A percentile compares a stretch with the other conserved stretches of the same genome.
These are phyloP conservation scores for Metschnikowia shivogae DNA, from an alignment of 805 yeast genomes.

Conservation along the genomic window DNA sequence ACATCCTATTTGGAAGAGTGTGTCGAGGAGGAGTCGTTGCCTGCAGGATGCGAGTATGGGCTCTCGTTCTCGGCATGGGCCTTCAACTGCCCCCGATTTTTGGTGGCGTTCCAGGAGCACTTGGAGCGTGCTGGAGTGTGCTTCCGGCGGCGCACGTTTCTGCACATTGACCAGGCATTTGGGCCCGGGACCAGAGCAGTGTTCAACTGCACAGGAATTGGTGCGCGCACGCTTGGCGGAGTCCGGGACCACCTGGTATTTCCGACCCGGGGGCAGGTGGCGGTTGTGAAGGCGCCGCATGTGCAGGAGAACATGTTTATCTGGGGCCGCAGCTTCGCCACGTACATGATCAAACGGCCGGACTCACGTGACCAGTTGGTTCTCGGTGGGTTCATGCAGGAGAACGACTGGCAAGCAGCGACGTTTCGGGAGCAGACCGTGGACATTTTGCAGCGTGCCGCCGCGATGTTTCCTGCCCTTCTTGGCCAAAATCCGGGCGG, in stretches of 20 bases:
- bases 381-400: constrained; percentile 72
- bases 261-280: constrained; percentile 80
- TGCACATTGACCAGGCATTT: constrained; percentile 57
- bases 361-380: constrained; percentile 60
- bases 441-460: constrained; percentile 59
- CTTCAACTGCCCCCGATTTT: constrained; percentile 66
- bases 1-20: constrained; percentile 48
- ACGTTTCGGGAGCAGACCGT: constrained; percentile 54
- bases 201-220: constrained; percentile 76
- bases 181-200: constrained; percentile 38
- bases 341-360: constrained; percentile 73
- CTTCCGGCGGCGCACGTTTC: constrained; percentile 43
- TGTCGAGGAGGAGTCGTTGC: constrained; percentile 38
- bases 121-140: constrained; percentile 47
- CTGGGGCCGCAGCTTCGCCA: constrained; percentile 58
- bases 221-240: constrained; percentile 61
- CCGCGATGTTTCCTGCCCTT: constrained; percentile 48
- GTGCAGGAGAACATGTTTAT: constrained; percentile 53
- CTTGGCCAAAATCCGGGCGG: constrained; percentile 32
- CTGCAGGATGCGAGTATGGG: constrained; percentile 54
- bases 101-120: constrained; percentile 43
- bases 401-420: constrained; percentile 58
- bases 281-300: constrained; percentile 67
- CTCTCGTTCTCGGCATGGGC: constrained; percentile 58
- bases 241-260: constrained; percentile 57